Conservation (phyloP, 441 rosid genomes). For the Corymbia citriodora region DNA sequence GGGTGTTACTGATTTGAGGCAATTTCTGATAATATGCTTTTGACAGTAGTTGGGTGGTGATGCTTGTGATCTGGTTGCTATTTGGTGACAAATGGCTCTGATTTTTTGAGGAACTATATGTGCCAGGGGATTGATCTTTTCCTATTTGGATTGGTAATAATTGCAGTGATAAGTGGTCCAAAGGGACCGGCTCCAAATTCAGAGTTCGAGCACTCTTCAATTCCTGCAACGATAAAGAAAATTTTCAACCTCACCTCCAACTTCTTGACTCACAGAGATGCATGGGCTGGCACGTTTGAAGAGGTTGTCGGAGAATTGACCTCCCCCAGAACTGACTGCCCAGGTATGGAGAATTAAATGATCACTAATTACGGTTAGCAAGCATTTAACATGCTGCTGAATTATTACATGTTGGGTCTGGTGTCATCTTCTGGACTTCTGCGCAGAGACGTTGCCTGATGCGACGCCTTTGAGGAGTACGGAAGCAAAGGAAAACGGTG, state of each 20-base stretch:
- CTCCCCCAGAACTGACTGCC: constrained; percentile 91
- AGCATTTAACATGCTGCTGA: background rate
- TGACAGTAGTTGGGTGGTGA: background rate
- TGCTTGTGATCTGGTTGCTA: background rate
- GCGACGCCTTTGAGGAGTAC: constrained; percentile 54
- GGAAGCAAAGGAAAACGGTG: constrained; percentile 58
- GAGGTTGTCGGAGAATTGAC: constrained; percentile 53
- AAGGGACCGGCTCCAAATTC: constrained; percentile 68
- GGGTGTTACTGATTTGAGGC: background rate
- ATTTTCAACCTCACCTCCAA: constrained; percentile 79
- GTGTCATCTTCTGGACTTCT: background rate
- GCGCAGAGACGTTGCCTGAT: constrained; percentile 63
- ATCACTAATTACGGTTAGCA: background rate
- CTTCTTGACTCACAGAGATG: constrained; percentile 90
- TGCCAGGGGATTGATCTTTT: background rate
- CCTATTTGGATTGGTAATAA: background rate
- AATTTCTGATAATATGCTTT: background rate
- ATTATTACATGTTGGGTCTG: background rate
- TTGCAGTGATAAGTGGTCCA: constrained; percentile 57
- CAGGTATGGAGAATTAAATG: constrained; percentile 25
- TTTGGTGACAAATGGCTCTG: background rate
- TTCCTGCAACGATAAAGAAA: constrained; percentile 92
- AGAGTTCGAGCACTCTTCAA: constrained; percentile 89
- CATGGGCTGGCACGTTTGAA: constrained; percentile 97
- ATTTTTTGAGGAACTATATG: background rate